These are phyloP conservation scores for Fusarium poae DNA, from an alignment of 2,329 filamentous ascomycete genomes.

Conservation along the genomic window DNA sequence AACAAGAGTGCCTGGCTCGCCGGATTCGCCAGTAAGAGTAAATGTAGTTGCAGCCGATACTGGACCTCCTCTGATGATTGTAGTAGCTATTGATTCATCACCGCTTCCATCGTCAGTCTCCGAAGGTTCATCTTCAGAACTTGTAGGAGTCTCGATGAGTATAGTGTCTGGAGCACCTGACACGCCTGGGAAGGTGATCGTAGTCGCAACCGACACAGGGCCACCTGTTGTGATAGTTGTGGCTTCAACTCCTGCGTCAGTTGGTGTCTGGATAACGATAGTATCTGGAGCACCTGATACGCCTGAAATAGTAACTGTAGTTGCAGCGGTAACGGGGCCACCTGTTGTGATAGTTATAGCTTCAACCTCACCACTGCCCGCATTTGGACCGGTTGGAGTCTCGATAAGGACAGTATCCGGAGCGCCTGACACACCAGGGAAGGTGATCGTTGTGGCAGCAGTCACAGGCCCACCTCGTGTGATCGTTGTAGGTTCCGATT, in stretches of 20 bases:
- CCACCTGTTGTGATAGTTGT: neutral
- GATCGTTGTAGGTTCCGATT: neutral
- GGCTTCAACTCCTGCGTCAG: neutral
- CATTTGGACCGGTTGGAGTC: neutral
- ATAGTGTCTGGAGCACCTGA: conserved; percentile 8
- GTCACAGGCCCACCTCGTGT: conserved; percentile 5
- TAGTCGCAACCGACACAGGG: neutral
- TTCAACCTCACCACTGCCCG: neutral
- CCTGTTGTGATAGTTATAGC: neutral
- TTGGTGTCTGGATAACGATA: conserved; percentile 6
- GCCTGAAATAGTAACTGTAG: neutral
- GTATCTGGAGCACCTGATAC: conserved; percentile 1
- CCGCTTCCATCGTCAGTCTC: neutral
- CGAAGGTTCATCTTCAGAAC: neutral
- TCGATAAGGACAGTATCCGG: neutral
- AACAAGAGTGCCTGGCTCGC: neutral
- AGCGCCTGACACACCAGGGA: neutral
- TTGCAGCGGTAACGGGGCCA: neutral
- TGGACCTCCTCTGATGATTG: neutral
- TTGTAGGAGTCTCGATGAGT: conserved; percentile 10
- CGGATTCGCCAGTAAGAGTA: neutral
- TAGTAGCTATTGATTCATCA: neutral
- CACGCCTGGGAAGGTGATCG: neutral
- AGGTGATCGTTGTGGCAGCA: neutral
- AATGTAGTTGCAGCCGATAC: neutral